Percentiles rank a stretch among this genome's conserved stretches.
These are phyloP conservation scores for Aureobasidium pullulans DNA, from an alignment of 2,329 filamentous ascomycete species.

Conservation along the genomic window DNA sequence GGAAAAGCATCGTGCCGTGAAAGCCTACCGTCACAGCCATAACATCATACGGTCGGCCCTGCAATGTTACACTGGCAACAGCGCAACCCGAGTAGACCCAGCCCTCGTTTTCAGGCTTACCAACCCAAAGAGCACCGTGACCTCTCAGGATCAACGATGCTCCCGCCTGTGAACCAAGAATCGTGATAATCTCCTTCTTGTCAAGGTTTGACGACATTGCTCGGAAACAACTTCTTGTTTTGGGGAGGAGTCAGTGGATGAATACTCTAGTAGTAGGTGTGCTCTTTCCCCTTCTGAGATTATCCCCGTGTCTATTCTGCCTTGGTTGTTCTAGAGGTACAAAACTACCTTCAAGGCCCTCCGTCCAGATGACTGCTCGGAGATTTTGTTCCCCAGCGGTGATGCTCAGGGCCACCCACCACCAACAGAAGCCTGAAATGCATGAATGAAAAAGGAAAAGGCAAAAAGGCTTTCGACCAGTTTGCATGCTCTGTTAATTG, in stretches of 20 bases:
- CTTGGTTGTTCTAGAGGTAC: background rate
- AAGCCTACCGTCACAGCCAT: background rate
- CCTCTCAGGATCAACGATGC: background rate
- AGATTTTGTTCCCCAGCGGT: background rate
- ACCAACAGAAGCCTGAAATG: background rate
- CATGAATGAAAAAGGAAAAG: background rate
- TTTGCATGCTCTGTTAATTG: background rate
- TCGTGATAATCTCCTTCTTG: background rate
- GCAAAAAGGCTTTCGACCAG: background rate
- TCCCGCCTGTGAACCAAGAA: background rate
- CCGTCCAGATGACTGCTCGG: background rate
- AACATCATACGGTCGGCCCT: slow-evolving; percentile 1
- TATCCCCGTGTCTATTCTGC: background rate
- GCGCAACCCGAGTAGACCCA: background rate
- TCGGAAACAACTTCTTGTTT: background rate
- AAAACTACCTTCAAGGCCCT: background rate
- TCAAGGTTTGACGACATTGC: background rate
- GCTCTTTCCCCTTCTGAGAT: background rate
- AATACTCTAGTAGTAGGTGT: background rate
- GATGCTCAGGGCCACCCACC: background rate
- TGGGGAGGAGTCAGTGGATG: background rate
- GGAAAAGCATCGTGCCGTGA: background rate
- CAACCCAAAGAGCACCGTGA: background rate
- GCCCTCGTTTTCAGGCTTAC: background rate
- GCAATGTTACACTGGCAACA: background rate